Conservation (phyloP, 345 rosid genomes). For the Rhodamnia rubescens region DNA sequence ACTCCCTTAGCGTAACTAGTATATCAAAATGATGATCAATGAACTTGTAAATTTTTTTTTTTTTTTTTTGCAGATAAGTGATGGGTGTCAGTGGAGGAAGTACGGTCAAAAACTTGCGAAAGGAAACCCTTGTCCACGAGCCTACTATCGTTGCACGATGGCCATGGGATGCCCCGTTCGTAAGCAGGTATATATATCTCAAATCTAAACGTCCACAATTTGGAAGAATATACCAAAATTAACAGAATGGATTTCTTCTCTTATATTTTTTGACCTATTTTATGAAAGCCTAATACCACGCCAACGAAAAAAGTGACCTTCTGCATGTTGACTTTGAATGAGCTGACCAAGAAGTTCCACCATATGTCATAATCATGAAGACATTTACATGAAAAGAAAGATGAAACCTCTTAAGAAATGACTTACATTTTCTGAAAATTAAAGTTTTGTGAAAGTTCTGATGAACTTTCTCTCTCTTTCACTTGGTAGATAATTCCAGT, state of each 20-base stretch:
- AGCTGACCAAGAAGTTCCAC: not conserved
- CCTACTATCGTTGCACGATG: conserved; percentile 91
- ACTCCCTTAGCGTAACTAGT: not conserved
- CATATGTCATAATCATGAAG: not conserved
- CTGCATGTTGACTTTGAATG: not conserved
- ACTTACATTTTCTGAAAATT: not conserved
- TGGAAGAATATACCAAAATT: not conserved
- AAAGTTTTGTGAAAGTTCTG: not conserved
- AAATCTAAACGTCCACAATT: not conserved
- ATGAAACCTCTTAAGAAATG: not conserved
- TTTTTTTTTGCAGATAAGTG: conserved; percentile 41
- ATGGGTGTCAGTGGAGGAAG: conserved; percentile 96
- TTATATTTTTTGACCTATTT: not conserved
- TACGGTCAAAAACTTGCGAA: conserved; percentile 89
- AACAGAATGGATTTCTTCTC: not conserved
- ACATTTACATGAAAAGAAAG: not conserved
- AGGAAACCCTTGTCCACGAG: conserved; percentile 86
- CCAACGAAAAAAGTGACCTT: not conserved
- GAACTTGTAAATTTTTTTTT: not conserved
- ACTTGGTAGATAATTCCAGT: not conserved
- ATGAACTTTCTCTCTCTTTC: not conserved
- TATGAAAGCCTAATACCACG: not conserved
- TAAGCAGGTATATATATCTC: conserved; percentile 55
- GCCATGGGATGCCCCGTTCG: conserved; percentile 69
- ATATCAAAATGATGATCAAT: not conserved